Conservation (phyloP, 148 eudicot species). For the Camellia japonica region DNA sequence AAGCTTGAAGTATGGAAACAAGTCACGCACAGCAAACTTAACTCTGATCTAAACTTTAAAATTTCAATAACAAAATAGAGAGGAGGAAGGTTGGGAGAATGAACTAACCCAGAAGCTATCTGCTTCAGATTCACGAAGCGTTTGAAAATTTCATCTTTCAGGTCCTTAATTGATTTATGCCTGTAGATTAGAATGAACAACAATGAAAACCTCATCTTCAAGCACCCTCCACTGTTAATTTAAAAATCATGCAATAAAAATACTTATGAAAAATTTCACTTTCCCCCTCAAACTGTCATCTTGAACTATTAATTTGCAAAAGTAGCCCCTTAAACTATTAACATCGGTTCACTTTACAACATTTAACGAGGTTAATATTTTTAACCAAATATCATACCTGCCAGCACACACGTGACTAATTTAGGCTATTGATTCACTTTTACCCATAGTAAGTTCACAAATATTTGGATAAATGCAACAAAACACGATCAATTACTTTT, state of each 20-base stretch:
- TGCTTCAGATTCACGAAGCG: slow-evolving; percentile 68
- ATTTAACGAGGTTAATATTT: no score
- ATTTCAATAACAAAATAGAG: neutral
- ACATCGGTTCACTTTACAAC: no score
- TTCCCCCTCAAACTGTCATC: no score
- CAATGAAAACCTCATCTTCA: neutral
- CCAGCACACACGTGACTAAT: no score
- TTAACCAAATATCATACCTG: no score
- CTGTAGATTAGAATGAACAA: slow-evolving; percentile 28
- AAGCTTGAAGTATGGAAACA: neutral
- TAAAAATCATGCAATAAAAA: neutral
- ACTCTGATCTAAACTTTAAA: neutral
- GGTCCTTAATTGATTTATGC: slow-evolving; percentile 80
- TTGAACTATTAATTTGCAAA: no score
- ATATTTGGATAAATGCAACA: no score
- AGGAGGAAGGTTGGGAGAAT: neutral
- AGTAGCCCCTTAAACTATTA: no score
- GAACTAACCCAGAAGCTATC: slow-evolving; percentile 77
- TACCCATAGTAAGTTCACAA: no score
- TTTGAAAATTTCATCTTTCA: slow-evolving; percentile 62
- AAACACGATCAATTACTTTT: no score
- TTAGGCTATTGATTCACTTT: no score
- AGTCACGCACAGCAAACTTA: neutral
- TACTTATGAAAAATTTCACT: no score
- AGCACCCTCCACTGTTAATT: neutral